phyloP scores from a whole-genome alignment of 2,329 filamentous ascomycete species.

The Xylariaceae sp. region DNA sequence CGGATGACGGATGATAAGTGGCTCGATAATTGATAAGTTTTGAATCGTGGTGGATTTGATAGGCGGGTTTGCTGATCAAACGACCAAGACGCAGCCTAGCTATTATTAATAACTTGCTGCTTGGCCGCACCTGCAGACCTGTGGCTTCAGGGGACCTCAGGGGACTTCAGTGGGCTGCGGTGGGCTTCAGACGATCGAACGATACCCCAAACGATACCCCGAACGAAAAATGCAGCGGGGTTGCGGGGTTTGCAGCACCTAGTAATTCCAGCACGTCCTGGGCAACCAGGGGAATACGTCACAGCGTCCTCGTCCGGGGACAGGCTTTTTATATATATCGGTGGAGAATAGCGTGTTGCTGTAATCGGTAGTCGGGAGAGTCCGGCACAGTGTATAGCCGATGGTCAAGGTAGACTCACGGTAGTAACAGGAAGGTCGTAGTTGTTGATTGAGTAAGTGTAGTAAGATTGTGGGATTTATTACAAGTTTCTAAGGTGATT shows the following conservation, averaged over 20 bases:
- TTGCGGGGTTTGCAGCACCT: slow-evolving; percentile 14
- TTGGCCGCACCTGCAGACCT: too few species aligned
- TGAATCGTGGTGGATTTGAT: slow-evolving; percentile 22
- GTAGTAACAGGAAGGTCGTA: too few species aligned
- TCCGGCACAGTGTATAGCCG: neutral
- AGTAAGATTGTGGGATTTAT: too few species aligned
- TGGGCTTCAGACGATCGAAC: neutral
- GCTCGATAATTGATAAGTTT: slow-evolving; percentile 15
- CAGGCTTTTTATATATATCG: slow-evolving; percentile 2
- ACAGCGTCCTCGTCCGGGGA: neutral
- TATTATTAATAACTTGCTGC: too few species aligned
- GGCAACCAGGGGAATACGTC: slow-evolving; percentile 5
- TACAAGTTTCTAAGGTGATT: too few species aligned
- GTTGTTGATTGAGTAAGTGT: too few species aligned
- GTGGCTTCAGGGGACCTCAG: too few species aligned
- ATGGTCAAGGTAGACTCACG: neutral
- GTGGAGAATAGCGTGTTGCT: slow-evolving; percentile 2
- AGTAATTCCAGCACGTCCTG: neutral
- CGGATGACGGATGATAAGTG: slow-evolving; percentile 12
- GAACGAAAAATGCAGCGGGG: slow-evolving; percentile 6
- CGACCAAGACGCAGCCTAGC: neutral
- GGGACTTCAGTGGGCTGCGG: too few species aligned
- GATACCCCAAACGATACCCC: neutral
- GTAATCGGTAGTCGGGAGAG: neutral
- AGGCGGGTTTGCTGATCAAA: slow-evolving; percentile 9